Conservation (phyloP, 108 stramenopile genomes). For the Conticribra guillardii region DNA sequence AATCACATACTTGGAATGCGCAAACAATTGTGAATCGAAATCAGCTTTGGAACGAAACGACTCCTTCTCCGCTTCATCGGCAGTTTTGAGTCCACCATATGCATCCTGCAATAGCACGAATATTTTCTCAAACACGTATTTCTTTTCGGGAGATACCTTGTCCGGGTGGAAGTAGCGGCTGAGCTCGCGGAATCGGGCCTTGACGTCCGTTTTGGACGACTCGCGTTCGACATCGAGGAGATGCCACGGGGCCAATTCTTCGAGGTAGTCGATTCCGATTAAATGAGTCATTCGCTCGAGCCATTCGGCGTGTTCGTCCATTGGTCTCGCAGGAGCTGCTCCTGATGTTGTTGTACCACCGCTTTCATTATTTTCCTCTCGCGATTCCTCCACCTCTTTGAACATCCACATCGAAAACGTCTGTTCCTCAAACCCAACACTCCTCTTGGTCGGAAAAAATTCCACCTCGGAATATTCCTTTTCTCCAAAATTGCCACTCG, state of each 20-base stretch:
- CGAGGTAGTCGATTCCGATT: slow-evolving; percentile 50
- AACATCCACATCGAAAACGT: slow-evolving; percentile 34
- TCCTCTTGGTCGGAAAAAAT: background rate
- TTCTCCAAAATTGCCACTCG: slow-evolving; percentile 49
- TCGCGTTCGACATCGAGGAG: slow-evolving; percentile 49
- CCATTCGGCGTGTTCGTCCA: slow-evolving; percentile 50
- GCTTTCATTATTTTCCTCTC: background rate
- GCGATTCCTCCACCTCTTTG: background rate
- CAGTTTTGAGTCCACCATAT: slow-evolving; percentile 44
- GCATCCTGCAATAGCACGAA: slow-evolving; percentile 51
- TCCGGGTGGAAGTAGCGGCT: slow-evolving; percentile 50
- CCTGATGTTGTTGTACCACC: background rate
- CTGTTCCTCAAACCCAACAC: background rate
- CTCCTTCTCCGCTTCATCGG: slow-evolving; percentile 42
- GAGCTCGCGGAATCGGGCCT: slow-evolving; percentile 47
- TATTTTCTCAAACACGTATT: slow-evolving; percentile 47
- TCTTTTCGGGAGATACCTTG: slow-evolving; percentile 45
- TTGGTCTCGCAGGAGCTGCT: no score
- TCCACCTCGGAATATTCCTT: slow-evolving; percentile 42
- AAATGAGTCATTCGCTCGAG: slow-evolving; percentile 42
- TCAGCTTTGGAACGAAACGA: slow-evolving; percentile 37
- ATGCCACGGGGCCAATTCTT: slow-evolving; percentile 50
- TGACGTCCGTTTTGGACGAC: slow-evolving; percentile 45
- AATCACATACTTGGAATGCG: slow-evolving; percentile 43
- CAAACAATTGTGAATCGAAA: slow-evolving; percentile 44